phyloP scores from a whole-genome alignment of 495 filamentous ascomycete genomes.

The Evernia prunastri region DNA sequence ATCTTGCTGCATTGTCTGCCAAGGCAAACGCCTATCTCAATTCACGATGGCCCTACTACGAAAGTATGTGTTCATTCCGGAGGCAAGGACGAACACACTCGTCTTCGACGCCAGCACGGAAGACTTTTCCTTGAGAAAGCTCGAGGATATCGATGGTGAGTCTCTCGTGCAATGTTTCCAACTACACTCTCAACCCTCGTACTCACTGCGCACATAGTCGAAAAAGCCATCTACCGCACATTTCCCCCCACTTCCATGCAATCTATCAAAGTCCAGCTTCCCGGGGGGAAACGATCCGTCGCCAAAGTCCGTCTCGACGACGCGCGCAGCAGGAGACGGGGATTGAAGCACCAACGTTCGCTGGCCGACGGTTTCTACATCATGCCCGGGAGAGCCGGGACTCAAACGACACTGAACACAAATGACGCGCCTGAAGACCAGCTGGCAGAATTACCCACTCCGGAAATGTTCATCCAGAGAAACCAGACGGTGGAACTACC shows the following conservation, averaged over 20 bases:
- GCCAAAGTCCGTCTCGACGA: neutral
- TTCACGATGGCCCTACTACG: neutral
- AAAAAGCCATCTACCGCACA: neutral
- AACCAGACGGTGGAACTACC: neutral
- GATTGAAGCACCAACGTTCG: neutral
- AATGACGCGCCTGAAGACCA: neutral
- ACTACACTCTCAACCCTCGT: neutral
- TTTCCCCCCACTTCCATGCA: neutral
- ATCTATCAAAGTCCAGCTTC: neutral
- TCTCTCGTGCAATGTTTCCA: neutral
- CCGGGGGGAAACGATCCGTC: neutral
- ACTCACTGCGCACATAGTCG: neutral
- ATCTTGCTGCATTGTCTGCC: neutral
- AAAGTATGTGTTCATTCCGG: too few species aligned
- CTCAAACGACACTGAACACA: neutral
- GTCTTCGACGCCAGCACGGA: neutral
- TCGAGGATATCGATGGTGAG: conserved; percentile 1
- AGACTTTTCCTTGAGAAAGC: neutral
- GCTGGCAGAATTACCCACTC: neutral
- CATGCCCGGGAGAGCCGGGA: neutral
- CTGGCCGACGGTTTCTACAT: neutral
- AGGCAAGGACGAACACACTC: neutral
- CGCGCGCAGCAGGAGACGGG: neutral
- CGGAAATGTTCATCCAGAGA: neutral
- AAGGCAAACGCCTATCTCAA: neutral